Evolutionary conservation across 371 early-diverging fungal species (phyloP), one percentile per base, ranked within the genome.

Genomic region (Lichtheimia corymbifera): DNA sequence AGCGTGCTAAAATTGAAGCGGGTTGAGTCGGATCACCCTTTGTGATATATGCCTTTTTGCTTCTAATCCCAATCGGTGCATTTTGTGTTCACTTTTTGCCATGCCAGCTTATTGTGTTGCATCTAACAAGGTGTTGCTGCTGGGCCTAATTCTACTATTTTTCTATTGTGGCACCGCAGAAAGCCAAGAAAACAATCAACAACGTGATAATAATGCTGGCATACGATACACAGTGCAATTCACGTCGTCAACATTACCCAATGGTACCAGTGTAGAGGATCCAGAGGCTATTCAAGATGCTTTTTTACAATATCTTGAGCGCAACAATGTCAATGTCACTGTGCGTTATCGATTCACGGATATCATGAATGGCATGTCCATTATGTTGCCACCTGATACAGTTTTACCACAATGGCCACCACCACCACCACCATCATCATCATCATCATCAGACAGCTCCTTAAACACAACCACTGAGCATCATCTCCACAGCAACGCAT

Each of bases 311-410:
- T 66, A 66, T 41, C 41, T 66, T 41, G 50, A 58, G 28, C 27
- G 54, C 5, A 43, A 47, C 27, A 55, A 50, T 13, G 42, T 66
- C 9, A 66, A 62, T 49, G 45, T 62, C 12, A 58, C 59, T 11
- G 62, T 66, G 7, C 62, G 67, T 13, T 66, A 66, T 53, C 44
- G 62, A 7, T 66, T 58, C 24, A 41, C 27, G 14, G 55, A 62
- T 35, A 47, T 66, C 9, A 58, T 66, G 50, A 66, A 62, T 43
- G 67, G 62, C 51, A 61, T 66, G 62, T 66, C 67, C 14, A 54
- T 66, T 20, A 53, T 61, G 18, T 47, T 63, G 52, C 50, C 41
- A 14, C 45, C 6, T 18, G 17, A 43, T 13, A 35, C 35, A 35
- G 35, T 35, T 9, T 11, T 35, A 35, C 35, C 35, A 35, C 2